Evolutionary conservation across 192 early-diverging fungal genomes (phyloP).

Genomic region (Globomyces pollinis-pini): DNA sequence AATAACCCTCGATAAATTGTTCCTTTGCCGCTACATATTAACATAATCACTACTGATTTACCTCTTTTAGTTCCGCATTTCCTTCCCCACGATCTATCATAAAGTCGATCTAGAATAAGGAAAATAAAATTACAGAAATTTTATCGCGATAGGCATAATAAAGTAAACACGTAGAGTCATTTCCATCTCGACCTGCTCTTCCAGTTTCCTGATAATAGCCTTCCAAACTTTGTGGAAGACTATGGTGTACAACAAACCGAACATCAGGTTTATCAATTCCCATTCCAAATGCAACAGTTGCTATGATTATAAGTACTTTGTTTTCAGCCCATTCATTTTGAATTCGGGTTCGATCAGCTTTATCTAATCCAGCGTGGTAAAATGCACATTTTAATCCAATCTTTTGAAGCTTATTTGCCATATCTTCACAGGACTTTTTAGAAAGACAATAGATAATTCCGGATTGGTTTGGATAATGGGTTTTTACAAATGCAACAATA

Average conservation of each 20-base stretch:
- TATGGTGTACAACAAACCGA: conserved; percentile 90
- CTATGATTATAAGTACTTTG: conserved; percentile 74
- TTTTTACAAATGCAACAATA: conserved; percentile 63
- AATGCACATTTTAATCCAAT: conserved; percentile 56
- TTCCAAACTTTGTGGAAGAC: conserved; percentile 82
- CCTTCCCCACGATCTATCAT: conserved; percentile 83
- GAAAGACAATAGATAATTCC: conserved; percentile 93
- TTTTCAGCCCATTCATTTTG: conserved; percentile 81
- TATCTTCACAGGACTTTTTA: conserved; percentile 69
- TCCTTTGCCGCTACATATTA: conserved; percentile 41
- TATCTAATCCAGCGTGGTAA: conserved; percentile 85
- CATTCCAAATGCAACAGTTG: conserved; percentile 97
- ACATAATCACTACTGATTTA: no score
- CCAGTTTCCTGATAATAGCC: conserved; percentile 98
- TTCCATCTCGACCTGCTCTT: conserved; percentile 89
- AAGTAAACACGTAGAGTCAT: conserved; percentile 71
- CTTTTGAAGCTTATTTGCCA: conserved; percentile 60
- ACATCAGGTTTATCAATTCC: conserved; percentile 95
- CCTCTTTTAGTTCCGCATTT: conserved; percentile 74
- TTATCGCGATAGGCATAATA: conserved; percentile 77
- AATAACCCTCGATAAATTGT: conserved; percentile 44
- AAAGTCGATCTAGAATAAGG: conserved; percentile 46
- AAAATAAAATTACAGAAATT: conserved; percentile 24
- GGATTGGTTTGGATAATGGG: conserved; percentile 51
- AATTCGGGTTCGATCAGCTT: conserved; percentile 63